These are phyloP conservation scores for Lipomyces spencermartinsiae DNA, from an alignment of 805 yeast species.

Conservation along the genomic window DNA sequence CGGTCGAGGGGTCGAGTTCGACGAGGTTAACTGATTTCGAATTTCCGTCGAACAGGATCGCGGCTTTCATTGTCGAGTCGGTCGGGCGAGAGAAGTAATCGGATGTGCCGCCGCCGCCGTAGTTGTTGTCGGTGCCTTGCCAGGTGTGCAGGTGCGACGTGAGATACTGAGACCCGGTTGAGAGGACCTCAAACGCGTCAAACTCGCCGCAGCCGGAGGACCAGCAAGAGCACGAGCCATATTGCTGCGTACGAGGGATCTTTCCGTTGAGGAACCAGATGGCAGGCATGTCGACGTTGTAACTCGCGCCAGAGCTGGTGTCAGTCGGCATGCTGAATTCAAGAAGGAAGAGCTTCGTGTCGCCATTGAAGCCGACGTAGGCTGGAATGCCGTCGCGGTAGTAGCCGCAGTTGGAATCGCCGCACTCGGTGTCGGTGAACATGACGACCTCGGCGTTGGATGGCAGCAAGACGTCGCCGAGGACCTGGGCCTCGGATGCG, in stretches of 20 bases:
- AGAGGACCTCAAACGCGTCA: constrained; percentile 88
- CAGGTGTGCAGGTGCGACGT: constrained; percentile 79
- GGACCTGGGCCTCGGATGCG: constrained; percentile 69
- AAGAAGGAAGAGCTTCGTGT: constrained; percentile 82
- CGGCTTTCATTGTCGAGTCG: constrained; percentile 79
- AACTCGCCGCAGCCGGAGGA: constrained; percentile 96
- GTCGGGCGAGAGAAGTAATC: constrained; percentile 92
- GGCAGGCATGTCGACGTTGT: constrained; percentile 96
- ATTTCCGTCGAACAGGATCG: constrained; percentile 73
- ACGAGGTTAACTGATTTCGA: constrained; percentile 60
- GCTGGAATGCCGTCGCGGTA: constrained; percentile 89
- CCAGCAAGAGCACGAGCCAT: constrained; percentile 98
- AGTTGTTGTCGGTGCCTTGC: constrained; percentile 65
- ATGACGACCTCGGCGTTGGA: constrained; percentile 83
- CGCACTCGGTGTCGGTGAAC: constrained; percentile 62
- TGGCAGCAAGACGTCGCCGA: constrained; percentile 68
- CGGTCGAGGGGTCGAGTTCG: constrained; percentile 55
- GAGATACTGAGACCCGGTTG: constrained; percentile 74
- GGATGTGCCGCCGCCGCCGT: constrained; percentile 80
- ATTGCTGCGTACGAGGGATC: constrained; percentile 95
- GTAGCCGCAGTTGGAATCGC: constrained; percentile 73
- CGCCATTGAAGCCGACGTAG: constrained; percentile 91
- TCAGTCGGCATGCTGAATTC: constrained; percentile 94
- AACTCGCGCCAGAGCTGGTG: constrained; percentile 52
- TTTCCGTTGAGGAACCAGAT: constrained; percentile 94